Conservation (phyloP, 192 early-diverging fungal species). For the Lunasporangiospora selenospora region DNA sequence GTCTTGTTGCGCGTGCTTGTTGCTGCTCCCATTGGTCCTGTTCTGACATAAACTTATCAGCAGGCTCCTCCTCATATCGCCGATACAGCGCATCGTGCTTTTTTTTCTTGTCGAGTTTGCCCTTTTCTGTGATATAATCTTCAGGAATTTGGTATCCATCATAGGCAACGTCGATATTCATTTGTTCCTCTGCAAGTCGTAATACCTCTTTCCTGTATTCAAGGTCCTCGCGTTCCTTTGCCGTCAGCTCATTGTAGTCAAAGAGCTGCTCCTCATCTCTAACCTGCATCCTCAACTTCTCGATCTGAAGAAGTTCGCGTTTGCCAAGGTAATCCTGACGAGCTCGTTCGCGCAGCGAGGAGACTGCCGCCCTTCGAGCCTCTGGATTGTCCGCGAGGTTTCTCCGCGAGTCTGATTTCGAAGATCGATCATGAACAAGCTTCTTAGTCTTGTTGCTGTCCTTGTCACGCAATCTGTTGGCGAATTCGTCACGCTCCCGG, state of each 20-base stretch:
- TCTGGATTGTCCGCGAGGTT: conserved; percentile 84
- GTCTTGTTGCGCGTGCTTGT: conserved; percentile 71
- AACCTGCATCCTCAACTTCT: conserved; percentile 78
- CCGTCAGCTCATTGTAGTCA: conserved; percentile 72
- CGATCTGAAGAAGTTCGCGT: conserved; percentile 83
- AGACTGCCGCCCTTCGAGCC: conserved; percentile 70
- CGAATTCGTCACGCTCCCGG: conserved; percentile 91
- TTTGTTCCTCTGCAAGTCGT: conserved; percentile 82
- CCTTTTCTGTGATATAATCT: conserved; percentile 98
- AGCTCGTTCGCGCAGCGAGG: conserved; percentile 84
- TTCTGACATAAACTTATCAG: conserved; percentile 77
- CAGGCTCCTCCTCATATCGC: conserved; percentile 84
- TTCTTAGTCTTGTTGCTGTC: conserved; percentile 85
- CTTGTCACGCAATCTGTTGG: conserved; percentile 76
- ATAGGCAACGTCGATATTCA: conserved; percentile 75
- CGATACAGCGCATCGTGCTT: conserved; percentile 87
- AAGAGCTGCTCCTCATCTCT: conserved; percentile 91
- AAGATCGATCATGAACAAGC: conserved; percentile 76
- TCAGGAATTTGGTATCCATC: conserved; percentile 91
- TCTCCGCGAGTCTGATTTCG: conserved; percentile 69
- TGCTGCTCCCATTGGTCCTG: conserved; percentile 94
- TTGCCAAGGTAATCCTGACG: conserved; percentile 91
- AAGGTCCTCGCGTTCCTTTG: conserved; percentile 76
- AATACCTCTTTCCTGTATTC: conserved; percentile 90
- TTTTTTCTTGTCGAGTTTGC: conserved; percentile 96